Conservation (phyloP, 805 yeast species). For the Ogataea chonburiensis region DNA sequence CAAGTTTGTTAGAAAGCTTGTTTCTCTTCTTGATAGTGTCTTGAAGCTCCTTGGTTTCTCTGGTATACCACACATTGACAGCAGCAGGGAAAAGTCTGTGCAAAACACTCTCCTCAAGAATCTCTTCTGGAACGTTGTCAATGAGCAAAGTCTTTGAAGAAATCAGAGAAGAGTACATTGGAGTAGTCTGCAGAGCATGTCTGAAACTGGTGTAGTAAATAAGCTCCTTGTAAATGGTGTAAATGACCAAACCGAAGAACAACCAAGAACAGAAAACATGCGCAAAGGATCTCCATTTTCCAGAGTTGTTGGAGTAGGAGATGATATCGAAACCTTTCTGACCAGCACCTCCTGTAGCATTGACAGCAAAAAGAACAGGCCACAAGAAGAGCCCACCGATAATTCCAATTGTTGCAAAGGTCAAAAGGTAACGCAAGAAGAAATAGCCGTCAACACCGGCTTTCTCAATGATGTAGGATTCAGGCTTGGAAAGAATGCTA, state of each 20-base stretch:
- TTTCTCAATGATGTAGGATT: slow-evolving; percentile 62
- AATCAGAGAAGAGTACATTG: slow-evolving; percentile 64
- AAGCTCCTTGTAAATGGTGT: slow-evolving; percentile 70
- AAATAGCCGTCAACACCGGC: slow-evolving; percentile 77
- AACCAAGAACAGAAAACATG: slow-evolving; percentile 77
- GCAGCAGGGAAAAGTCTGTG: slow-evolving; percentile 63
- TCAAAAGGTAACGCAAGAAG: slow-evolving; percentile 61
- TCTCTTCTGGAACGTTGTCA: slow-evolving; percentile 58
- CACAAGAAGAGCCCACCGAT: slow-evolving; percentile 55
- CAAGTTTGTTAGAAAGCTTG: slow-evolving; percentile 60
- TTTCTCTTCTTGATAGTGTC: slow-evolving; percentile 61
- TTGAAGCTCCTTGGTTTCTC: slow-evolving; percentile 56
- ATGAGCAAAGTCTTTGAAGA: slow-evolving; percentile 73
- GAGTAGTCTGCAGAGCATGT: slow-evolving; percentile 72
- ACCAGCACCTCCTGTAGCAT: slow-evolving; percentile 65
- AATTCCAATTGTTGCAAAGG: slow-evolving; percentile 51
- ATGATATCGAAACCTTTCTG: slow-evolving; percentile 61
- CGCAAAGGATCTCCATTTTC: slow-evolving; percentile 67
- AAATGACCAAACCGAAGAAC: slow-evolving; percentile 63
- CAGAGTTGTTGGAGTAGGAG: slow-evolving; percentile 58
- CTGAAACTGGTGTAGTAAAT: slow-evolving; percentile 68
- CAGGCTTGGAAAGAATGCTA: slow-evolving; percentile 51
- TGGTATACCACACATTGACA: slow-evolving; percentile 58
- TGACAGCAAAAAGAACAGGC: slow-evolving; percentile 72
- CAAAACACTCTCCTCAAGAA: slow-evolving; percentile 47